Evolutionary conservation across 805 yeast species (phyloP).

Genomic region (Candida xyloterini): DNA sequence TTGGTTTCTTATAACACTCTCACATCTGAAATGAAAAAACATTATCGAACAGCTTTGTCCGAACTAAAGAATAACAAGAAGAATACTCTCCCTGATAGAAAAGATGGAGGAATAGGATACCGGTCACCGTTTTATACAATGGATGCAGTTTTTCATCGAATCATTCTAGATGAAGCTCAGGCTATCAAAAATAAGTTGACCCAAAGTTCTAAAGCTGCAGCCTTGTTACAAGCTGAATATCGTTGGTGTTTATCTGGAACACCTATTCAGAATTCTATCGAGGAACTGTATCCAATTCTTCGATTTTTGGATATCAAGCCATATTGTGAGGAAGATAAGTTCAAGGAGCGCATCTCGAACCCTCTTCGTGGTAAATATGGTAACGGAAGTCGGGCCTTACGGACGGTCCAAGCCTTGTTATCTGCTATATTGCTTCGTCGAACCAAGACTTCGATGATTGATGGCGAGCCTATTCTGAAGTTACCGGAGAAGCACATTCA

Average conservation of each 20-base stretch:
- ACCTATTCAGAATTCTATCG: conserved; percentile 56
- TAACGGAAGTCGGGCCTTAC: conserved; percentile 38
- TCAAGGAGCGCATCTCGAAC: conserved; percentile 51
- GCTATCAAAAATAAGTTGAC: conserved; percentile 49
- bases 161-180: conserved; percentile 57
- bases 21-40: conserved; percentile 72
- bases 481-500: conserved; percentile 62
- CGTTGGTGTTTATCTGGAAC: conserved; percentile 57
- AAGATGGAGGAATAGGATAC: conserved; percentile 41
- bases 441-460: conserved; percentile 65
- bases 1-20: conserved; percentile 79
- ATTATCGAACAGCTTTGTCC: conserved; percentile 41
- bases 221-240: conserved; percentile 37
- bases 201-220: conserved; percentile 45
- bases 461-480: conserved; percentile 72
- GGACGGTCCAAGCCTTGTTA: conserved; percentile 63
- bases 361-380: conserved; percentile 46
- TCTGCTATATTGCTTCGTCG: conserved; percentile 75
- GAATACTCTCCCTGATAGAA: conserved; percentile 34
- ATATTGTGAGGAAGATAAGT: conserved; percentile 55
- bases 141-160: conserved; percentile 50
- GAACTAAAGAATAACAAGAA: conserved; percentile 27
- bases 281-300: conserved; percentile 50
- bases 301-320: conserved; percentile 58
- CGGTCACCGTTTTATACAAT: conserved; percentile 60